Percentiles rank a stretch among this genome's conserved stretches.
phyloP scores from a whole-genome alignment of 1,139 yeast species.

The Lodderomyces orthopsilosis region DNA sequence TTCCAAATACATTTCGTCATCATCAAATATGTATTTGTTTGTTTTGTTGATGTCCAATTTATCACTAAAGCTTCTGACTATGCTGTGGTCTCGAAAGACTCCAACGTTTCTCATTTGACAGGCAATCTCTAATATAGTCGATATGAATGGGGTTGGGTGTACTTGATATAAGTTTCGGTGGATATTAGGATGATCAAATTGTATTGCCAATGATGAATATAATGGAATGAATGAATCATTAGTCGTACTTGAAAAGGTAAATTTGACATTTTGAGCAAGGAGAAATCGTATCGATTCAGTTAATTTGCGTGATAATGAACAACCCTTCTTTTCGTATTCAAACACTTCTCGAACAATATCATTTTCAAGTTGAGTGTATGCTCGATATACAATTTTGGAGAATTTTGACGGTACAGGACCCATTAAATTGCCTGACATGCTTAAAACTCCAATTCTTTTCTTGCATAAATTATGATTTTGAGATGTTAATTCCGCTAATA shows the following conservation, averaged over 20 bases:
- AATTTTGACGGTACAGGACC: slow-evolving; percentile 49
- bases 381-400: slow-evolving; percentile 45
- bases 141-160: slow-evolving; percentile 15
- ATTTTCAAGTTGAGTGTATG: slow-evolving; percentile 45
- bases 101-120: slow-evolving; percentile 41
- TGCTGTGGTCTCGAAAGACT: slow-evolving; percentile 27
- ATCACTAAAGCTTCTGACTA: slow-evolving; percentile 33
- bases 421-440: slow-evolving; percentile 43
- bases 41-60: slow-evolving; percentile 12
- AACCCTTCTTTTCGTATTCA: slow-evolving; percentile 41
- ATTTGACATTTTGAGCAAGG: slow-evolving; percentile 42
- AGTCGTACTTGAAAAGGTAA: slow-evolving; percentile 48
- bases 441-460: slow-evolving; percentile 34
- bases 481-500: slow-evolving; percentile 33
- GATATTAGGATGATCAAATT: slow-evolving; percentile 53
- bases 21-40: slow-evolving; percentile 22
- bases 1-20: slow-evolving; percentile 25
- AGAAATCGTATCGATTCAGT: slow-evolving; percentile 31
- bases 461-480: slow-evolving; percentile 14
- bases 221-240: slow-evolving; percentile 48
- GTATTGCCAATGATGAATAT: slow-evolving; percentile 42
- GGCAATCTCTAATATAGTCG: slow-evolving; percentile 30
- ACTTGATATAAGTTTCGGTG: slow-evolving; percentile 32
- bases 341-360: slow-evolving; percentile 48
- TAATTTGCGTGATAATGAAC: slow-evolving; percentile 30